Conservation (phyloP, 2,329 filamentous ascomycete genomes). For the Monilinia polystroma region DNA sequence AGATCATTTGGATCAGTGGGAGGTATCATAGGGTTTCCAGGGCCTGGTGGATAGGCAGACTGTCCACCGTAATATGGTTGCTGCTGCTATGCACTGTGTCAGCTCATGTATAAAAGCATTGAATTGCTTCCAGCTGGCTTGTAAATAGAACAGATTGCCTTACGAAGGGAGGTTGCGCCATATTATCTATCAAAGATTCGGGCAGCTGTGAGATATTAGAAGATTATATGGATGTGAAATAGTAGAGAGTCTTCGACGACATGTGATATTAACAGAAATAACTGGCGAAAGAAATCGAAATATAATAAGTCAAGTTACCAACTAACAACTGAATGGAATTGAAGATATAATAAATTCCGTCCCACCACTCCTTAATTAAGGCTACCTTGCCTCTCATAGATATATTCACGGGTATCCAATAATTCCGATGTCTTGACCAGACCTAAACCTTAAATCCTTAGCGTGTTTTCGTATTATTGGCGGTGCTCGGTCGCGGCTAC, state of each 20-base stretch:
- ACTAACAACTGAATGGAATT: constrained; percentile 1
- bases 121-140: background rate
- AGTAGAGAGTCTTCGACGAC: background rate
- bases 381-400: constrained; percentile 21
- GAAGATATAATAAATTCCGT: constrained; percentile 20
- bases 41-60: constrained; percentile 10
- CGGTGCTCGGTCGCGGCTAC: constrained; percentile 12
- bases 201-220: constrained; percentile 13
- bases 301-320: background rate
- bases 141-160: constrained; percentile 22
- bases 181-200: constrained; percentile 20
- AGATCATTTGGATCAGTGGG: constrained; percentile 21
- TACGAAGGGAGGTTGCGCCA: constrained; percentile 24
- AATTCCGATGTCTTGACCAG: background rate
- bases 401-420: constrained; percentile 9
- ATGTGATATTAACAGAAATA: constrained; percentile 10
- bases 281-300: constrained; percentile 5
- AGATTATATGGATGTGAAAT: constrained; percentile 13
- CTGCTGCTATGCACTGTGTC: constrained; percentile 13
- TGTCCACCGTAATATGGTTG: constrained; percentile 19
- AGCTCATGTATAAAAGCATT: constrained; percentile 1
- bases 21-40: constrained; percentile 6
- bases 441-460: constrained; percentile 21
- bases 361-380: constrained; percentile 14
- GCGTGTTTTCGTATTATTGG: constrained; percentile 12